Percentiles rank a stretch among this genome's conserved stretches.
Conservation (phyloP, 2,329 filamentous ascomycete species). For the Pyrenophora teres region DNA sequence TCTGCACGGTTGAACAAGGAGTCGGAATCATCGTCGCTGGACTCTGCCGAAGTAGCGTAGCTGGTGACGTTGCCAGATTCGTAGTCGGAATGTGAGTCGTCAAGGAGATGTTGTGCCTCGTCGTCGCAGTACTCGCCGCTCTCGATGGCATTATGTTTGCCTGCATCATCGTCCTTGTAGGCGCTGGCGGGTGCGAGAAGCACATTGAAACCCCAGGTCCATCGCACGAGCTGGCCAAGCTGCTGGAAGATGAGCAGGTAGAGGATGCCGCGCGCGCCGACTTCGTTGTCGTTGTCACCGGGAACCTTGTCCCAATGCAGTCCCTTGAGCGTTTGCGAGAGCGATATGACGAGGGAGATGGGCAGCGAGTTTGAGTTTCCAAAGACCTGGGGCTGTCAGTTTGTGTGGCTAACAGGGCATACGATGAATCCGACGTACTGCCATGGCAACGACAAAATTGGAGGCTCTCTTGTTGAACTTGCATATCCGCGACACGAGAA, state of each 20-base stretch:
- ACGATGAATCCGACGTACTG: slow-evolving; percentile 54
- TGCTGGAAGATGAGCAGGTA: slow-evolving; percentile 98
- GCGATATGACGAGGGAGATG: slow-evolving; percentile 91
- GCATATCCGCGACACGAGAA: slow-evolving; percentile 72
- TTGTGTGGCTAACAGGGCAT: not conserved
- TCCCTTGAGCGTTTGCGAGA: slow-evolving; percentile 88
- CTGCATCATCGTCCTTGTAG: slow-evolving; percentile 66
- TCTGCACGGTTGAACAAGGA: slow-evolving; percentile 36
- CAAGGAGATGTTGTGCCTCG: slow-evolving; percentile 47
- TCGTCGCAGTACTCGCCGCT: slow-evolving; percentile 62
- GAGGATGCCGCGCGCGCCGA: slow-evolving; percentile 88
- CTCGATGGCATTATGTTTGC: slow-evolving; percentile 48
- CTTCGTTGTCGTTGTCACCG: slow-evolving; percentile 92
- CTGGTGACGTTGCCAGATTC: slow-evolving; percentile 53
- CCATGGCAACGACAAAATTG: slow-evolving; percentile 98
- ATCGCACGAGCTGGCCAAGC: slow-evolving; percentile 89
- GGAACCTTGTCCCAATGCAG: slow-evolving; percentile 92
- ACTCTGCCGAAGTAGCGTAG: slow-evolving; percentile 42
- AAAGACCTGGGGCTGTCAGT: slow-evolving; percentile 66
- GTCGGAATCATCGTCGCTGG: slow-evolving; percentile 34
- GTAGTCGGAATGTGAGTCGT: slow-evolving; percentile 53
- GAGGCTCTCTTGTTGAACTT: slow-evolving; percentile 81
- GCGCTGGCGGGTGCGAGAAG: slow-evolving; percentile 82
- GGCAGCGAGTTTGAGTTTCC: slow-evolving; percentile 98
- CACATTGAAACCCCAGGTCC: slow-evolving; percentile 98